Base-by-base conservation (phyloP, 371 early-diverging fungal genomes). In the Saksenaea vasiformis region DNA sequence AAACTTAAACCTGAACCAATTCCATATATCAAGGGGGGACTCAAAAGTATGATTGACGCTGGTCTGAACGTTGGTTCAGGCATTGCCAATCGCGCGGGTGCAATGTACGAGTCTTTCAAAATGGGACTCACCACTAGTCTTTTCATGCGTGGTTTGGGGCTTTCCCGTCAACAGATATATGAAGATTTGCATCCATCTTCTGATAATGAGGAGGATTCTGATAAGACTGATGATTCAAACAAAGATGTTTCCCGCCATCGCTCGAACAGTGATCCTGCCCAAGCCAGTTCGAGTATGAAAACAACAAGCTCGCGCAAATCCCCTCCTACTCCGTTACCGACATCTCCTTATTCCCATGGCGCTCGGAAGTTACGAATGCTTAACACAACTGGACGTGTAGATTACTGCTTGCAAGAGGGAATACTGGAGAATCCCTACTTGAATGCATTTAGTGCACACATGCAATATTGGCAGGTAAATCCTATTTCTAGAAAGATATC, bases 11-110 rank as follows among this genome's bases (percentile, higher is more conserved):
- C 95, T 2, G 85, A 84, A 7, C 82, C 85, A 2, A 83, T 94
- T 37, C 90, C 89, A 1, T 94, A 94, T 64, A 87, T 88, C 54
- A 94, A 94, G 64, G 95, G 95, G 7, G 95, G 95, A 0, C 74
- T 93, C 8, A 91, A 85, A 58, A 87, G 87, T 43, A 76, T 88
- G 14, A 74, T 87, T 51, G 77, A 87, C 63, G 86, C 85, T 15
- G 78, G 87, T 31, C 84, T 85, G 56, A 82, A 81, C 61, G 85
- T 90, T 0, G 82, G 90, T 5, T 82, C 77, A 37, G 89, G 84
- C 24, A 77, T 93, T 41, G 89, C 91, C n/a, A 87, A 83, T 41
- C 78, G 87, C 13, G 90, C 90, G 26, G 85, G 85, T 5, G 89
- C 85, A 55, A 88, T 92, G 83, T 86, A 87, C 37, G 88, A 86